These are phyloP conservation scores for Monilinia aucupariae DNA, from an alignment of 2,329 filamentous ascomycete genomes.

Conservation along the genomic window DNA sequence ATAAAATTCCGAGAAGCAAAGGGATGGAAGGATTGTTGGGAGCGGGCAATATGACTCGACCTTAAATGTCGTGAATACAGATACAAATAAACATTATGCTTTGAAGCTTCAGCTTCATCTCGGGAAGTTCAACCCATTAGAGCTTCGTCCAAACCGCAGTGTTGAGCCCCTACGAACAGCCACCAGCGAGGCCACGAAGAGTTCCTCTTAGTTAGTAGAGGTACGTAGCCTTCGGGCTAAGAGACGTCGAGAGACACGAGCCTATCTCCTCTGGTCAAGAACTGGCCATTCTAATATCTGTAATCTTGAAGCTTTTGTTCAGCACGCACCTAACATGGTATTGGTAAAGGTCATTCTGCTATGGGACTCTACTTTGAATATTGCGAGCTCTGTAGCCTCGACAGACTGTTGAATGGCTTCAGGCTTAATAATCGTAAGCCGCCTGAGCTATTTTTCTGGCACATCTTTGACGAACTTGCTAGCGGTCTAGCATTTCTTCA, in stretches of 20 bases:
- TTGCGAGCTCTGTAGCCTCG: background rate
- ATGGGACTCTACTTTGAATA: slow-evolving; percentile 10
- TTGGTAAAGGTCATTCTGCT: background rate
- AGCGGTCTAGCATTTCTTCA: slow-evolving; percentile 8
- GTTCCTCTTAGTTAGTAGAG: background rate
- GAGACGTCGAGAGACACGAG: background rate
- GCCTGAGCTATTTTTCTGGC: background rate
- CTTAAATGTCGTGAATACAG: background rate
- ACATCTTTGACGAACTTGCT: background rate
- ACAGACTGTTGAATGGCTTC: background rate
- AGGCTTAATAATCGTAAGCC: background rate
- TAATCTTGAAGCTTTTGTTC: slow-evolving; percentile 6
- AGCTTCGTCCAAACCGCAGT: background rate
- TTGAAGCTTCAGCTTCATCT: slow-evolving; percentile 1
- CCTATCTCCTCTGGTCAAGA: slow-evolving; percentile 1
- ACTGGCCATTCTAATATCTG: slow-evolving; percentile 4
- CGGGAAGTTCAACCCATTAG: background rate
- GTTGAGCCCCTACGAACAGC: background rate
- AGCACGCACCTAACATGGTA: background rate
- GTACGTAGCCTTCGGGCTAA: slow-evolving; percentile 1
- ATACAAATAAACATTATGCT: background rate
- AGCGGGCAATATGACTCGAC: background rate
- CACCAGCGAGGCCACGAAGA: background rate
- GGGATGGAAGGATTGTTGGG: background rate
- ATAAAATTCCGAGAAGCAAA: background rate